Evolutionary conservation across 768 basidiomycete species (phyloP), one percentile per base, ranked within the genome.

Genomic region (Glaciozyma martinii): DNA sequence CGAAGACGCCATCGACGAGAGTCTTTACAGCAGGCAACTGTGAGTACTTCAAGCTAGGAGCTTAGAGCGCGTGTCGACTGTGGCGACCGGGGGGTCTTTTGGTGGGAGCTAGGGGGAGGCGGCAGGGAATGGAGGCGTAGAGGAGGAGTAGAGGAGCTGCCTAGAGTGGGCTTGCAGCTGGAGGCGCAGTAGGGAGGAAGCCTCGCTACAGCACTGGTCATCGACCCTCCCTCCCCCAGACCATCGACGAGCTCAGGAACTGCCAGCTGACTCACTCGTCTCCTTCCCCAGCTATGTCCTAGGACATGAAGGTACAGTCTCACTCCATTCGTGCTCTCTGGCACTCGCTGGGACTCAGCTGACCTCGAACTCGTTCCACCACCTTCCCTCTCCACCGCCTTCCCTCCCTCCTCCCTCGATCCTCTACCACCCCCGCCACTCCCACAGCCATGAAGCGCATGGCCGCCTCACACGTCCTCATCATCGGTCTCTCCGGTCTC

Each of bases 361-460:
- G 25, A 40, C 13, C 33, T n/a, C 52, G 18, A 23, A 46, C 29
- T 16, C 10, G 13, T 46, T 59, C 33, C 30, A 30, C 50, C 50
- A 42, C 9, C 27, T 54, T 25, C 29, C 27, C 19, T 6, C 49
- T 27, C 42, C 27, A 16, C 37, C n/a, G 27, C 25, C 32, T 21
- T 23, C 10, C 21, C 37, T 21, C 32, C 42, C 27, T 19, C 21
- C 37, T 21, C 32, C 42, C 33, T 16, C 57, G 23, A 40, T 21
- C 23, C 23, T 29, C 7, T 54, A n/a, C n/a, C n/a, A n/a, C n/a
- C n/a, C n/a, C n/a, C n/a, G n/a, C 53, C 42, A 61, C 46, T 16
- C 19, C 32, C 10, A 23, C 60, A 97, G 94, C 94, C 53, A 98
- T 98, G 95, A 95, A 95, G 82, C 87, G 86, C 75, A 98, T 99